phyloP scores from a whole-genome alignment of 2,329 filamentous ascomycete genomes.

The Aspergillus novoparasiticus region DNA sequence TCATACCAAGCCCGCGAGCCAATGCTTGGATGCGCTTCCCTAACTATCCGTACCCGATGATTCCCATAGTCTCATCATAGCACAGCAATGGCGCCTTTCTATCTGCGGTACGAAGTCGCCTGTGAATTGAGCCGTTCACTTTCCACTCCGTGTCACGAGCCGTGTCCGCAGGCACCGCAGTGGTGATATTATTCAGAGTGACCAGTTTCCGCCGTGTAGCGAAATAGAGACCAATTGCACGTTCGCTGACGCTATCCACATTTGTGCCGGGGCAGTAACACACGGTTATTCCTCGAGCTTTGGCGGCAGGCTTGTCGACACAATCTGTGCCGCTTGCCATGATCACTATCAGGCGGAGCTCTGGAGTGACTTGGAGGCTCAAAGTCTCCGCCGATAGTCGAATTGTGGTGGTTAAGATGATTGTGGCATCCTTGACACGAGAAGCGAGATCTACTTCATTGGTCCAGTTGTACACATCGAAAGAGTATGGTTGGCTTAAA shows the following conservation, averaged over 20 bases:
- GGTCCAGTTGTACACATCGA: conserved; percentile 37
- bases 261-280: conserved; percentile 52
- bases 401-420: conserved; percentile 46
- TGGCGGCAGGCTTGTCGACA: conserved; percentile 48
- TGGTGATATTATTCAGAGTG: conserved; percentile 30
- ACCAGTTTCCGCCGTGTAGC: conserved; percentile 48
- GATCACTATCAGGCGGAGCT: conserved; percentile 42
- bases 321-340: conserved; percentile 53
- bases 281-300: conserved; percentile 47
- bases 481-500: conserved; percentile 47
- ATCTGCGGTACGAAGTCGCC: conserved; percentile 15
- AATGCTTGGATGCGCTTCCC: conserved; percentile 38
- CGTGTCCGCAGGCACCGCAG: background rate
- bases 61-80: conserved; percentile 50
- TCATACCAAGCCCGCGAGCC: conserved; percentile 49
- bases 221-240: conserved; percentile 55
- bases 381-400: conserved; percentile 35
- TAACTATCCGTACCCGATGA: conserved; percentile 54
- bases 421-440: conserved; percentile 50
- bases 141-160: background rate
- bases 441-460: conserved; percentile 32
- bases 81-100: conserved; percentile 46
- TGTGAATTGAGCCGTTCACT: background rate
- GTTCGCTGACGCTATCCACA: conserved; percentile 52
- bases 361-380: conserved; percentile 26